Conservation (phyloP, 2,329 filamentous ascomycete genomes). For the Huntiella decipiens region DNA sequence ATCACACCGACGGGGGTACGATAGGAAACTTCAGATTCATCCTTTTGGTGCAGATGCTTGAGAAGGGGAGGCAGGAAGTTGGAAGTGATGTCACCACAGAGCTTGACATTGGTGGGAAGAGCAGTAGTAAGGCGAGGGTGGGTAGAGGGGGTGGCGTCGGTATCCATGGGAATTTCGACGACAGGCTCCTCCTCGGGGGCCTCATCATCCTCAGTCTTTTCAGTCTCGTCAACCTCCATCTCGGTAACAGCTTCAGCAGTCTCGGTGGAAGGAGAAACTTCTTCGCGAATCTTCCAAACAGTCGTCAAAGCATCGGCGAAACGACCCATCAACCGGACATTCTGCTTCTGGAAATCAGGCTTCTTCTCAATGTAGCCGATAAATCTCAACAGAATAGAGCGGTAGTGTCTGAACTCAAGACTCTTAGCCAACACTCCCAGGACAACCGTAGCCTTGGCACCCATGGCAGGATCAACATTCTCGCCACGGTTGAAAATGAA, state of each 20-base stretch:
- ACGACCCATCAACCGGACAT: conserved; percentile 63
- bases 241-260: conserved; percentile 21
- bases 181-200: conserved; percentile 18
- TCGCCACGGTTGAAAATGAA: conserved; percentile 74
- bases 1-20: conserved; percentile 81
- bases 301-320: conserved; percentile 56
- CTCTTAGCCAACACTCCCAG: conserved; percentile 57
- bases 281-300: conserved; percentile 6
- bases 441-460: conserved; percentile 68
- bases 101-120: conserved; percentile 46
- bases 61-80: conserved; percentile 62
- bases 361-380: conserved; percentile 65
- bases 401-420: conserved; percentile 80
- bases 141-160: conserved; percentile 10
- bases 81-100: conserved; percentile 51
- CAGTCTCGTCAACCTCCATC: neutral
- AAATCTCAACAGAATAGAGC: conserved; percentile 66
- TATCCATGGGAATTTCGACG: conserved; percentile 16
- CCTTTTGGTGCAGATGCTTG: conserved; percentile 81
- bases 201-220: neutral
- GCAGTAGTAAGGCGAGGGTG: conserved; percentile 35
- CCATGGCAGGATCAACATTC: conserved; percentile 65
- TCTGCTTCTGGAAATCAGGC: conserved; percentile 66
- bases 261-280: conserved; percentile 14
- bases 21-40: conserved; percentile 83